These are phyloP conservation scores for Aspergillus affinis DNA, from an alignment of 495 filamentous ascomycete genomes.

Conservation along the genomic window DNA sequence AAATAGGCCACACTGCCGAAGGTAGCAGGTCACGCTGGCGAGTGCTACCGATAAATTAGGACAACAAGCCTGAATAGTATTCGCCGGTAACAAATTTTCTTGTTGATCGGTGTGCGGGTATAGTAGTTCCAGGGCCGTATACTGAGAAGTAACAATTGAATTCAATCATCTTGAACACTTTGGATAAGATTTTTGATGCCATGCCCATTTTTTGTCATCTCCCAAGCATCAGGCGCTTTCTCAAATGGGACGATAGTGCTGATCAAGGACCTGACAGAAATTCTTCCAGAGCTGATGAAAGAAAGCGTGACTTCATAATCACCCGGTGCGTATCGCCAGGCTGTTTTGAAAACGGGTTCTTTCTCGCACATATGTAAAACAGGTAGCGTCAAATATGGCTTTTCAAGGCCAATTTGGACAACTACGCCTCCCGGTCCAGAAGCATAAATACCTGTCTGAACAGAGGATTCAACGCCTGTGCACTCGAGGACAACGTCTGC, in stretches of 20 bases:
- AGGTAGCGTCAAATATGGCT: neutral
- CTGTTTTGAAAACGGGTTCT: conserved; percentile 77
- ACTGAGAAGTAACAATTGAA: too few relatives aligned
- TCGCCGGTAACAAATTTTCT: too few relatives aligned
- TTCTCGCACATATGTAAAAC: conserved; percentile 39
- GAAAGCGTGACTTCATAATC: conserved; percentile 77
- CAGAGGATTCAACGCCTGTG: conserved; percentile 72
- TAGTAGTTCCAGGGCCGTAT: too few relatives aligned
- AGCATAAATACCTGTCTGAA: conserved; percentile 71
- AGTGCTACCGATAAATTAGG: too few relatives aligned
- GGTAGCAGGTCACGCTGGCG: too few relatives aligned
- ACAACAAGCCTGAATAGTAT: too few relatives aligned
- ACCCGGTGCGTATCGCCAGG: conserved; percentile 74
- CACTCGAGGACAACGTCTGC: conserved; percentile 81
- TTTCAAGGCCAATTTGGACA: conserved; percentile 67
- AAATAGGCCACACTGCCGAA: too few relatives aligned
- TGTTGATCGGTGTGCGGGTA: too few relatives aligned
- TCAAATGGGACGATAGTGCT: conserved; percentile 67
- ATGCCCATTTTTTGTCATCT: conserved; percentile 70
- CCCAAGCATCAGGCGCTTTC: conserved; percentile 74
- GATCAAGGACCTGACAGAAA: conserved; percentile 71
- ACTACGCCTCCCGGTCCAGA: conserved; percentile 72
- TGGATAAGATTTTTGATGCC: conserved; percentile 92
- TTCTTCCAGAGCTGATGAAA: conserved; percentile 58
- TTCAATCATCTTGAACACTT: too few relatives aligned